Conservation (phyloP, 306 rosid species). For the Acmispon strigosus region DNA sequence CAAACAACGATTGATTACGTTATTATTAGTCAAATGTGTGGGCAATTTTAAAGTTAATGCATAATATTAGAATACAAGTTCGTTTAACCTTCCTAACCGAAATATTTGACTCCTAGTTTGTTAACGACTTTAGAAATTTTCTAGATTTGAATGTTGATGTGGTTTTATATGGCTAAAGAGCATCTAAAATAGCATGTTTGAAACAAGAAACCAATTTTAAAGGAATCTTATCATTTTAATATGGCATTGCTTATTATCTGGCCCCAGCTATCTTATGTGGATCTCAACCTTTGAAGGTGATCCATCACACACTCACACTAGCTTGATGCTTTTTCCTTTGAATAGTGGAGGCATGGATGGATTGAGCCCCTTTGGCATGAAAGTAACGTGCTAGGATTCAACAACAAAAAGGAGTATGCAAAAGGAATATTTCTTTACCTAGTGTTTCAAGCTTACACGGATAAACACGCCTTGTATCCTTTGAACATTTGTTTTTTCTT, state of each 20-base stretch:
- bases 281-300: not conserved
- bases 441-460: not conserved
- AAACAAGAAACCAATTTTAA: too few species aligned
- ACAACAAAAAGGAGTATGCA: not conserved
- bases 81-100: not conserved
- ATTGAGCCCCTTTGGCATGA: not conserved
- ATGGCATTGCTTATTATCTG: not conserved
- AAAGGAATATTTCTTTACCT: not conserved
- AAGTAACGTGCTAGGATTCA: constrained; percentile 12
- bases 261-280: not conserved
- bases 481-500: not conserved
- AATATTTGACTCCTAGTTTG: constrained; percentile 7
- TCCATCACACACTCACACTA: not conserved
- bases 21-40: constrained; percentile 20
- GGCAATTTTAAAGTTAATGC: too few species aligned
- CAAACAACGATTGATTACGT: not conserved
- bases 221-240: not conserved
- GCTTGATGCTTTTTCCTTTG: not conserved
- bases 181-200: too few species aligned
- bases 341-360: not conserved
- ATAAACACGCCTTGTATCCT: not conserved
- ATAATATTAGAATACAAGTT: too few species aligned
- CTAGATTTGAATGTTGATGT: not conserved
- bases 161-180: too few species aligned
- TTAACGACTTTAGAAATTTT: not conserved